Evolutionary conservation across 306 rosid species (phyloP), one percentile per base, ranked within the genome.

Genomic region (Begonia fuchsioides): DNA sequence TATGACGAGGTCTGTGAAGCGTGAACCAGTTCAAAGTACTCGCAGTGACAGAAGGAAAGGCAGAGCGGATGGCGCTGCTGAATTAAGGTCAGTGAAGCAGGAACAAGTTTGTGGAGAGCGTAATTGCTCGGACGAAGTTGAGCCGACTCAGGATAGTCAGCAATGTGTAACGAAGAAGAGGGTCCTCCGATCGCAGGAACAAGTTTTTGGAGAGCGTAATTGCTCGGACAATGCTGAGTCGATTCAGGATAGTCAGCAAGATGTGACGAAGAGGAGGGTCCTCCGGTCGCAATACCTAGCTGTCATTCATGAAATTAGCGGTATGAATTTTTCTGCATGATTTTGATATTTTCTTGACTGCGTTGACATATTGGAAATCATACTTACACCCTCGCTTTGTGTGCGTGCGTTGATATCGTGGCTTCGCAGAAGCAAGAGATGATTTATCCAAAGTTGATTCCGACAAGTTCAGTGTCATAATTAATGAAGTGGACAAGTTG

Each of bases 201-300:
- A n/a, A n/a, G n/a, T n/a, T n/a, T n/a, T n/a, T n/a, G n/a, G n/a
- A n/a, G n/a, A n/a, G n/a, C n/a, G n/a, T n/a, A n/a, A n/a, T n/a
- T n/a, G n/a, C n/a, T n/a, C n/a, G n/a, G n/a, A n/a, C n/a, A n/a
- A n/a, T n/a, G n/a, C n/a, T n/a, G n/a, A n/a, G n/a, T n/a, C n/a
- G n/a, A n/a, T n/a, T n/a, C n/a, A n/a, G n/a, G n/a, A n/a, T n/a
- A n/a, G n/a, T n/a, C n/a, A n/a, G n/a, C n/a, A n/a, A n/a, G n/a
- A 68, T 12, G 53, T 72, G n/a, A 54, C 57, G 15, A 64, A 72
- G 44, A 80, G 93, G 43, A 67, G 96, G 35, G 32, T 69, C 2
- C 80, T 83, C 12, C 93, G 96, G 45, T 77, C 88, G 15, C 67
- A 59, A 49, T 83, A 80, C 53, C 70, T 66, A 15, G 62, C 68